Percentiles rank a stretch among this genome's conserved stretches.
These are phyloP conservation scores for Hypsizygus ulmarius DNA, from an alignment of 1,284 basidiomycete species.

Conservation along the genomic window DNA sequence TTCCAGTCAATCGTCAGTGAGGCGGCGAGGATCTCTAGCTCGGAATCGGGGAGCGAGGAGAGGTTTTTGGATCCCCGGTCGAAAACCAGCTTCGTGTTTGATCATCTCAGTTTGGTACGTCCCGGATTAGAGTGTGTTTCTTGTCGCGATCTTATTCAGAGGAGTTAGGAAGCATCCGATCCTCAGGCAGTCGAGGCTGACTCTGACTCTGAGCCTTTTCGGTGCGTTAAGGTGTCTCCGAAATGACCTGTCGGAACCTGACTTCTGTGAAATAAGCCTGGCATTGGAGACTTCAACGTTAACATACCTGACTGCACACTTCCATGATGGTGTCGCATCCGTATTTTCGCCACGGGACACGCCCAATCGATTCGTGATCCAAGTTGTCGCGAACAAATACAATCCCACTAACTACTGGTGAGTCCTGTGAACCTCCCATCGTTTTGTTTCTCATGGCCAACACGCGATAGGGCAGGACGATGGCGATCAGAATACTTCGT, in stretches of 20 bases:
- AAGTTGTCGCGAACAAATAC: constrained; percentile 91
- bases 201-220: constrained; percentile 66
- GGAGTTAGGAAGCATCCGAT: constrained; percentile 70
- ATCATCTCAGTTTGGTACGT: constrained; percentile 76
- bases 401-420: constrained; percentile 90
- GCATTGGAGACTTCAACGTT: constrained; percentile 67
- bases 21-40: constrained; percentile 46
- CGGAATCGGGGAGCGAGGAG: constrained; percentile 43
- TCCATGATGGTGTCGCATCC: constrained; percentile 67
- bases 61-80: constrained; percentile 82
- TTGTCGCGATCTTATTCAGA: constrained; percentile 9
- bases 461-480: constrained; percentile 72
- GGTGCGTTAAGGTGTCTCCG: constrained; percentile 44
- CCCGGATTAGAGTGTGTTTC: constrained; percentile 7
- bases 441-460: not conserved
- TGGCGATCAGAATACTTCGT: constrained; percentile 84
- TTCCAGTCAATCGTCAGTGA: constrained; percentile 75
- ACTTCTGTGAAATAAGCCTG: constrained; percentile 40
- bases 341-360: constrained; percentile 57
- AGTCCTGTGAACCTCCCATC: constrained; percentile 21
- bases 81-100: constrained; percentile 76
- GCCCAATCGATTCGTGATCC: constrained; percentile 60
- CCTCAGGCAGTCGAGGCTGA: constrained; percentile 62
- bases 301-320: constrained; percentile 79
- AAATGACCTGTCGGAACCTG: no score